Evolutionary conservation across 148 eudicot genomes (phyloP), one percentile per base, ranked within the genome.

Genomic region (Diospyros kaki): DNA sequence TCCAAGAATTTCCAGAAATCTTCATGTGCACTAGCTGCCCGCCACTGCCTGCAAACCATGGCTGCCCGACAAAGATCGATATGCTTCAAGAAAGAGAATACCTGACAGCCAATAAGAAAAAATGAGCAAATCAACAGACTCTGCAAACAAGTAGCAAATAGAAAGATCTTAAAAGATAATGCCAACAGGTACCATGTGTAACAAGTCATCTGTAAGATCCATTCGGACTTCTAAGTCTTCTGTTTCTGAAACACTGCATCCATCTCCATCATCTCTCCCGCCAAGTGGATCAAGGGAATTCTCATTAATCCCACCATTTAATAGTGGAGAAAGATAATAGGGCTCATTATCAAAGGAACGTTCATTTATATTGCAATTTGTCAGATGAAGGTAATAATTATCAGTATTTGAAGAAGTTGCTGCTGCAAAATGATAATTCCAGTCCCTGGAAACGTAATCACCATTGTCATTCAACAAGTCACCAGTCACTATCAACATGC

Each of bases 201-300:
- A 78, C 41, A 95, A 85, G 88, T 95, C 98, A 84, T 95, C 97
- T 42, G 98, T 87, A 80, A 95, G 98, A 86, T 95, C 98, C 96
- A 95, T 89, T 71, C 84, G 92, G 74, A 90, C 76, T 62, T 73
- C 90, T 45, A 72, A 64, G 71, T 71, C 92, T 76, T 89, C 92
- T 48, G 74, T 63, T 56, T 76, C 80, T 44, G 78, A 70, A 41
- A 72, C 52, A 80, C 75, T 76, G 71, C 6, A 39, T 45, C 61
- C 68, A 66, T 68, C 76, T 69, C 71, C 83, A 14, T 28, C 76
- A 56, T 83, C 81, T 64, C 45, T 81, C 68, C 62, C 67, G 72
- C 71, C 73, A 56, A 46, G 43, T 76, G 69, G 66, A 68, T 81
- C 71, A 66, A 56, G 71, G 56, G 76, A 18, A 80, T 83, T 77